Percentiles rank a stretch among this genome's conserved stretches.
These are phyloP conservation scores for Phaffomyces thermotolerans DNA, from an alignment of 805 yeast genomes.

Conservation along the genomic window DNA sequence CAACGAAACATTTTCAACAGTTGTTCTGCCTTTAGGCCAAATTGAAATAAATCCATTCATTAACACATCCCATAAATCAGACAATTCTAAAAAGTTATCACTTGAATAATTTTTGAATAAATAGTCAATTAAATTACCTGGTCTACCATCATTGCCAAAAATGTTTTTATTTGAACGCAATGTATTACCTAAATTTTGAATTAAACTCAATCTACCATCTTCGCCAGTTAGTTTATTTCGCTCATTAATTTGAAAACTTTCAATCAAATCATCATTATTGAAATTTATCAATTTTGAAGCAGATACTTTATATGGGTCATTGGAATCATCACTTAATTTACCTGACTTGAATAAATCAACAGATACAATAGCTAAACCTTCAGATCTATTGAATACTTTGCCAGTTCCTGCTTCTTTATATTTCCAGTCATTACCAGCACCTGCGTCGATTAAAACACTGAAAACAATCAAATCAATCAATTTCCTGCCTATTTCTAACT, in stretches of 20 bases:
- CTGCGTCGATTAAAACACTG: slow-evolving; percentile 60
- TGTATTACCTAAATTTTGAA: slow-evolving; percentile 43
- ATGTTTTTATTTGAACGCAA: slow-evolving; percentile 28
- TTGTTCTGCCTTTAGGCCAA: slow-evolving; percentile 56
- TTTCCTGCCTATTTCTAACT: slow-evolving; percentile 42
- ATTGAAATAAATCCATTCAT: slow-evolving; percentile 51
- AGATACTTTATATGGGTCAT: slow-evolving; percentile 36
- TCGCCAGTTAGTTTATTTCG: slow-evolving; percentile 46
- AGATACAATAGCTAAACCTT: slow-evolving; percentile 59
- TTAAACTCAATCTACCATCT: slow-evolving; percentile 43
- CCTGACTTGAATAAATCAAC: slow-evolving; percentile 48
- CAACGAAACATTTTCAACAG: slow-evolving; percentile 41
- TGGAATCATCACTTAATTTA: slow-evolving; percentile 29
- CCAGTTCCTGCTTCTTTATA: slow-evolving; percentile 33
- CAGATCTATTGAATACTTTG: slow-evolving; percentile 38
- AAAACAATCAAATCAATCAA: slow-evolving; percentile 52
- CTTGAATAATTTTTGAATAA: slow-evolving; percentile 22
- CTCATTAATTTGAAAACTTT: slow-evolving; percentile 42
- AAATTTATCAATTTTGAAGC: slow-evolving; percentile 34
- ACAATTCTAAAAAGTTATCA: slow-evolving; percentile 30
- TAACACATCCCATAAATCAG: slow-evolving; percentile 45
- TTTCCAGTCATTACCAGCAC: slow-evolving; percentile 57
- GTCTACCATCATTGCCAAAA: slow-evolving; percentile 43
- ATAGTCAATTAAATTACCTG: slow-evolving; percentile 49
- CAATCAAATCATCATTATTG: slow-evolving; percentile 28